phyloP scores from a whole-genome alignment of 2,329 filamentous ascomycete species.

The Fusarium avenaceum region DNA sequence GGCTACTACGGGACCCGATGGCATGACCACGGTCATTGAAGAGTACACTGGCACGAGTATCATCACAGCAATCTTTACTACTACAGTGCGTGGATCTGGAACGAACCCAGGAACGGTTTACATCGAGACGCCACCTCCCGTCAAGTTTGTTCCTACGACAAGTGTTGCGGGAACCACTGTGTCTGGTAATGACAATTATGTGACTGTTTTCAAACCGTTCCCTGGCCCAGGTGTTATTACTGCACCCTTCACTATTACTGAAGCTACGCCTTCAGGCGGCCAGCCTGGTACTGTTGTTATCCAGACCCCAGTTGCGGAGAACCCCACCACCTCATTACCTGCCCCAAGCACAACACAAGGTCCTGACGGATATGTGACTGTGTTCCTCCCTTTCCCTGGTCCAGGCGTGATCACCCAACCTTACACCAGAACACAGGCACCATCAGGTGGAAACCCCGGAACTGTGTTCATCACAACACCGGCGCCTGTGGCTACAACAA shows the following conservation, averaged over 20 bases:
- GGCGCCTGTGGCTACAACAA: constrained; percentile 8
- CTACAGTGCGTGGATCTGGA: constrained; percentile 22
- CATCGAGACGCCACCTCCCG: constrained; percentile 31
- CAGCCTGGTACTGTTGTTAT: constrained; percentile 33
- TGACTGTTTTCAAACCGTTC: constrained; percentile 33
- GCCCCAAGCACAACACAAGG: constrained; percentile 18
- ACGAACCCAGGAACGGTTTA: constrained; percentile 32
- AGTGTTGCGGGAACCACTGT: constrained; percentile 12
- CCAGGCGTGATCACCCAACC: constrained; percentile 19
- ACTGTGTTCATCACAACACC: constrained; percentile 26
- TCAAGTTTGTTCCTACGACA: constrained; percentile 25
- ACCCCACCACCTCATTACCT: constrained; percentile 1
- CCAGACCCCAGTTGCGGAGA: constrained; percentile 18
- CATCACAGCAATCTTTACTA: constrained; percentile 35
- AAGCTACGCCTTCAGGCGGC: constrained; percentile 20
- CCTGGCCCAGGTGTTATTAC: constrained; percentile 36
- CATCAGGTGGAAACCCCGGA: constrained; percentile 27
- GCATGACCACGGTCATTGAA: constrained; percentile 18
- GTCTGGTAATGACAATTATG: constrained; percentile 28
- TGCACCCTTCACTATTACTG: constrained; percentile 28
- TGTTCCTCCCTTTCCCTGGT: constrained; percentile 21
- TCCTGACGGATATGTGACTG: constrained; percentile 12
- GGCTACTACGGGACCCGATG: constrained; percentile 4
- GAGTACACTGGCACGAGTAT: constrained; percentile 19
- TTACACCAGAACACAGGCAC: constrained; percentile 19